Evolutionary conservation across 306 rosid species (phyloP), one percentile per base, ranked within the genome.

Genomic region (Cucurbita moschata): DNA sequence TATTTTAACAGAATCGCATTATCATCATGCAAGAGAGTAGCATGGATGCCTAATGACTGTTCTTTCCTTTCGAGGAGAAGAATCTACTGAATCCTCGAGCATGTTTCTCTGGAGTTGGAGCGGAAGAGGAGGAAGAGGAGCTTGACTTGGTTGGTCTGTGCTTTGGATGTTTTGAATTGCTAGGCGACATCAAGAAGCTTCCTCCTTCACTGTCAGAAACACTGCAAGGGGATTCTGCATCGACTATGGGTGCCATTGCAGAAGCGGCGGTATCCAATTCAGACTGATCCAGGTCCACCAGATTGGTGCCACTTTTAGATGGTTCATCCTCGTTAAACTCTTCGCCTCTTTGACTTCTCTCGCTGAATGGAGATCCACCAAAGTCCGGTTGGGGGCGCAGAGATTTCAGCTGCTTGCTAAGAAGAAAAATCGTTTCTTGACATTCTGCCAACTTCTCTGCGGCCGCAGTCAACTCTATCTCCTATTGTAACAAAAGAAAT

Each of bases 381-480:
- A 81, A 68, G 63, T 93, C 92, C 30, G 92, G 44, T 73, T 86
- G 95, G 52, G 97, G 97, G 59, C 85, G 96, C 76, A 95, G 79
- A 69, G 89, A 43, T 73, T 89, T 91, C 83, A 95, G 80, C 82
- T 95, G 97, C 88, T 88, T 95, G 61, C 97, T 91, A 10, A 95
- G 91, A 84, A 95, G 96, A 83, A 81, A 86, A 77, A 95, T 95
- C 76, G 96, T 95, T 88, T 95, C 97, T 72, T 95, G 99, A 88
- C 99, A 95, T 85, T 91, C 99, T 0, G 97, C 96, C 72, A 91
- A 88, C 86, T 95, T 95, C 77, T 95, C 96, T 30, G 97, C 91
- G 3, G 99, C 99, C 10, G 94, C 87, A 49, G 90, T 73, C 81
- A 95, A 82, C 62, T 95, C 97, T 75, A 53, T 86, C 71, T 91